Conservation (phyloP, 2,329 filamentous ascomycete genomes). For the Hypoxylon sp. region DNA sequence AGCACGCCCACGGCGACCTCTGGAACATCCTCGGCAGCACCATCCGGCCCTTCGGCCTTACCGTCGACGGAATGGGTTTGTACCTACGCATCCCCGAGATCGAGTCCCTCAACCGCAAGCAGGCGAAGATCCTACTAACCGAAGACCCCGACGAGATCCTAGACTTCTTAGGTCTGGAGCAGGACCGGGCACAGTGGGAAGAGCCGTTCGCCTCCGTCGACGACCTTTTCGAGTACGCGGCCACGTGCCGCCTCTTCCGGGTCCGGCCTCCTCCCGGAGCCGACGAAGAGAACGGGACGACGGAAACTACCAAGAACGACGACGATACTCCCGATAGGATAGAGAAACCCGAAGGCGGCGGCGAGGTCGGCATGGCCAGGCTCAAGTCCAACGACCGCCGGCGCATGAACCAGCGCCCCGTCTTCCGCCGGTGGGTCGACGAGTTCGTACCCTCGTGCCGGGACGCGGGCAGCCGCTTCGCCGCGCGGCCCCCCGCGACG, state of each 20-base stretch:
- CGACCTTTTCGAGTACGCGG: constrained; percentile 72
- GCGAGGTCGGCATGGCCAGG: too few species aligned
- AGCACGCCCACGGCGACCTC: constrained; percentile 77
- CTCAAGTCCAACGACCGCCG: constrained; percentile 66
- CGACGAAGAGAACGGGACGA: constrained; percentile 37
- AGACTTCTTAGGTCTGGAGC: constrained; percentile 71
- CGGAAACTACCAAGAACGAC: constrained; percentile 45
- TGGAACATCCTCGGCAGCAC: constrained; percentile 73
- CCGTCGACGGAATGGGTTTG: constrained; percentile 71
- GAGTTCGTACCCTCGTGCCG: constrained; percentile 70
- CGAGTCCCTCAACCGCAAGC: constrained; percentile 67
- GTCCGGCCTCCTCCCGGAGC: constrained; percentile 52
- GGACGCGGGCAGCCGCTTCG: constrained; percentile 54
- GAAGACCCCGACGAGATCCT: constrained; percentile 67
- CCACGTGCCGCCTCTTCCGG: constrained; percentile 69
- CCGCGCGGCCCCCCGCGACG: constrained; percentile 37
- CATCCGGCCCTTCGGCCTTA: constrained; percentile 74
- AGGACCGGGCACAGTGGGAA: constrained; percentile 59
- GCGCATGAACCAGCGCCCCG: constrained; percentile 64
- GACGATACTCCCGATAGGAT: constrained; percentile 38
- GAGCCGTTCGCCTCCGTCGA: constrained; percentile 65
- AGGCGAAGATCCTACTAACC: constrained; percentile 70
- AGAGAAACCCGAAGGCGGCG: neutral
- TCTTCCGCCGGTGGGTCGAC: constrained; percentile 71
- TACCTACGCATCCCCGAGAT: constrained; percentile 76